A percentile compares a stretch with the other conserved stretches of the same genome.
These are phyloP conservation scores for Penicillium coffeae DNA, from an alignment of 495 filamentous ascomycete species.

Conservation along the genomic window DNA sequence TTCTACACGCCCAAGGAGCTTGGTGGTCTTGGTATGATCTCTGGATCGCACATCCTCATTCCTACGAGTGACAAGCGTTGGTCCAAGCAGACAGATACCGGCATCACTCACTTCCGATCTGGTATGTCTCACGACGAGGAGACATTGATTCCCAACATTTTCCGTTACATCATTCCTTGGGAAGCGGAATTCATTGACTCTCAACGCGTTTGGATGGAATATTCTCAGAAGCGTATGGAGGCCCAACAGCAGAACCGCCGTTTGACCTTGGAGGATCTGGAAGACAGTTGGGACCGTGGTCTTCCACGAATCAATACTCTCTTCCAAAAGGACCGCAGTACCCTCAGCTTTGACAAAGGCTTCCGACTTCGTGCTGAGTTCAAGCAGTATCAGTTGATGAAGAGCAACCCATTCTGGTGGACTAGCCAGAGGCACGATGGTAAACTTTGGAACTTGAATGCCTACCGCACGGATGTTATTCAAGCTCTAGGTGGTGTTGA, in stretches of 20 bases:
- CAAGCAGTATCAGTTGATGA: slow-evolving; percentile 98
- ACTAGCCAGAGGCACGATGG: slow-evolving; percentile 97
- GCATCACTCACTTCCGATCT: slow-evolving; percentile 94
- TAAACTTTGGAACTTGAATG: slow-evolving; percentile 98
- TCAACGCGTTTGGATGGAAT: slow-evolving; percentile 98
- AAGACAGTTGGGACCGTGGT: slow-evolving; percentile 99
- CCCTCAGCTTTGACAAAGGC: slow-evolving; percentile 97
- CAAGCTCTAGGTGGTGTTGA: slow-evolving; percentile 99
- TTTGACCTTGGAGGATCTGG: slow-evolving; percentile 91
- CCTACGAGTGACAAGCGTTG: slow-evolving; percentile 97
- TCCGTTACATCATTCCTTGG: slow-evolving; percentile 99
- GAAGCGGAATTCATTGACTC: slow-evolving; percentile 99
- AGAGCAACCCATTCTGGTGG: slow-evolving; percentile 99
- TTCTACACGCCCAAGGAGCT: slow-evolving; percentile 99
- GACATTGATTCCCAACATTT: slow-evolving; percentile 97
- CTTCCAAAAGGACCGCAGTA: slow-evolving; percentile 98
- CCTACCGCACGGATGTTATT: slow-evolving; percentile 97
- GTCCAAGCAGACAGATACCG: slow-evolving; percentile 96
- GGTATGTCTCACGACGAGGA: slow-evolving; percentile 99
- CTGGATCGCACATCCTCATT: slow-evolving; percentile 96
- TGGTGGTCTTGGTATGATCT: slow-evolving; percentile 98
- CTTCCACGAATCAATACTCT: slow-evolving; percentile 98
- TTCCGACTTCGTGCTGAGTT: slow-evolving; percentile 96
- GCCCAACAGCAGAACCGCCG: slow-evolving; percentile 97
- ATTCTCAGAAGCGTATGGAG: slow-evolving; percentile 95